A percentile compares a stretch with the other conserved stretches of the same genome.
phyloP scores from a whole-genome alignment of 345 rosid genomes.

The Lumnitzera littorea region DNA sequence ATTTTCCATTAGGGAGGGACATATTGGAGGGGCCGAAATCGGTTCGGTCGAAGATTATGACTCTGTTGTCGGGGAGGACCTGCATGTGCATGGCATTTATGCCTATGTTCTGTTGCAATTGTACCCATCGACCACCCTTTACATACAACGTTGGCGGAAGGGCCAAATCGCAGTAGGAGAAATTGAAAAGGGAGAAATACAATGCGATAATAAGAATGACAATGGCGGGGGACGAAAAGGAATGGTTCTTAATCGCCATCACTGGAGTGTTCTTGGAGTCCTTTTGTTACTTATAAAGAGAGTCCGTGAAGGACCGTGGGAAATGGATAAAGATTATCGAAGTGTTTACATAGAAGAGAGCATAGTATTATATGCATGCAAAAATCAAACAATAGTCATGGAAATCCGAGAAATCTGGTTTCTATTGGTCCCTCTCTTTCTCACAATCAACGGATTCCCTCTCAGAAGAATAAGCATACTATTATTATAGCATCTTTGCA shows the following conservation, averaged over 20 bases:
- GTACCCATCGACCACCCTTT: conserved; percentile 38
- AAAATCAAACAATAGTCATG: too few species aligned
- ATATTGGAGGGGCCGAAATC: conserved; percentile 67
- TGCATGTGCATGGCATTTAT: conserved; percentile 93
- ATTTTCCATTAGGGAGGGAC: conserved; percentile 44
- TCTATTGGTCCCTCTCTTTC: too few species aligned
- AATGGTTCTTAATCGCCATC: conserved; percentile 1
- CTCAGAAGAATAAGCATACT: too few species aligned
- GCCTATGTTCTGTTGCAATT: conserved; percentile 53
- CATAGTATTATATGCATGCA: too few species aligned
- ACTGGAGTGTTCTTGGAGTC: not conserved
- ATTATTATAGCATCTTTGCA: too few species aligned
- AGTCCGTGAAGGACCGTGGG: conserved; percentile 1
- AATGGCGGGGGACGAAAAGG: not conserved
- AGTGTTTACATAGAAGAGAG: too few species aligned
- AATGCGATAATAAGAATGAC: not conserved
- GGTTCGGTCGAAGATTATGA: conserved; percentile 78
- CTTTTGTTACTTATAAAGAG: not conserved
- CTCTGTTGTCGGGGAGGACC: conserved; percentile 49
- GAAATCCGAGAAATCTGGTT: too few species aligned
- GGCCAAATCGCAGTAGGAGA: conserved; percentile 1
- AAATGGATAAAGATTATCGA: not conserved
- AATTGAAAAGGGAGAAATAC: not conserved
- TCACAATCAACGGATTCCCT: too few species aligned
- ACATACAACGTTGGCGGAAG: conserved; percentile 6